Evolutionary conservation across 805 yeast genomes (phyloP).

Genomic region (Cyberlindnera xylosilytica): DNA sequence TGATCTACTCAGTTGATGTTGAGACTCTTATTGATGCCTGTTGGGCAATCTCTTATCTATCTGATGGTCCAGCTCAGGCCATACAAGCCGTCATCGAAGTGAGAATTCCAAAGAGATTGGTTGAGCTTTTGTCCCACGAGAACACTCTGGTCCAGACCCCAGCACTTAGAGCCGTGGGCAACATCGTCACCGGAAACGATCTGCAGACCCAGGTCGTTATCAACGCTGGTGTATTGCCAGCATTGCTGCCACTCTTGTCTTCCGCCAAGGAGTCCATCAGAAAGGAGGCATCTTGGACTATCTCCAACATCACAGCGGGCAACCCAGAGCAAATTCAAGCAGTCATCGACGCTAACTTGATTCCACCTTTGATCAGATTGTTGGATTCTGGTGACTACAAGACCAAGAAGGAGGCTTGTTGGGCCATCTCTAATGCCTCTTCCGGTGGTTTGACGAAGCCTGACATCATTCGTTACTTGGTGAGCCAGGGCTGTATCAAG

Average conservation of each 20-base stretch:
- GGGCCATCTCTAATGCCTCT: constrained; percentile 98
- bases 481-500: constrained; percentile 93
- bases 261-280: constrained; percentile 89
- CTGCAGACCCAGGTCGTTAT: constrained; percentile 92
- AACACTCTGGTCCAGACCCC: constrained; percentile 92
- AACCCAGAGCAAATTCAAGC: constrained; percentile 94
- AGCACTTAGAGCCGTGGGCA: constrained; percentile 95
- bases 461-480: constrained; percentile 90
- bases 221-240: constrained; percentile 87
- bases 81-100: constrained; percentile 97
- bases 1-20: constrained; percentile 84
- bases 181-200: constrained; percentile 96
- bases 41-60: constrained; percentile 95
- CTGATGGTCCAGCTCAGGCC: constrained; percentile 90
- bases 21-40: constrained; percentile 97
- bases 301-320: constrained; percentile 97
- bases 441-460: constrained; percentile 92
- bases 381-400: constrained; percentile 86
- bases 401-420: constrained; percentile 97
- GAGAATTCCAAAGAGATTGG: constrained; percentile 90
- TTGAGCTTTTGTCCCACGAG: constrained; percentile 82
- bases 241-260: constrained; percentile 72
- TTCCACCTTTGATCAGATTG: constrained; percentile 84
- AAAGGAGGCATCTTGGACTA: constrained; percentile 99
- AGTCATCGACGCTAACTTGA: constrained; percentile 89